Evolutionary conservation across 768 basidiomycete genomes (phyloP), one percentile per base, ranked within the genome.

Genomic region (Naganishia kalamii): DNA sequence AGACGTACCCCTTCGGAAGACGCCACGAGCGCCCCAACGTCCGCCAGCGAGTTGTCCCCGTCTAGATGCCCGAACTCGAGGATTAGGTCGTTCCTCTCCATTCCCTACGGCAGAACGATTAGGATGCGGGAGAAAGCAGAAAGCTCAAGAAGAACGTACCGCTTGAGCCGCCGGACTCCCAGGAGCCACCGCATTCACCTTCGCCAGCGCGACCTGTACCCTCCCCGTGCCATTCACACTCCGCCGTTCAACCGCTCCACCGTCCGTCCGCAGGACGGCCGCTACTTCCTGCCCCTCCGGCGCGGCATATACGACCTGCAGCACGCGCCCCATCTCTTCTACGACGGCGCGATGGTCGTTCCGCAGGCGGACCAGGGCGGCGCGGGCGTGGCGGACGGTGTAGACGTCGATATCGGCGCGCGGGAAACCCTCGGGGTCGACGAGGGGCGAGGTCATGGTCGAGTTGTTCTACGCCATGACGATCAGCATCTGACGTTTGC

Each of bases 381-480:
- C 83, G 60, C 91, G 83, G 35, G 74, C 74, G 52, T 73, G 72
- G n/a, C 76, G 72, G 11, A 77, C 72, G 1, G 74, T 65, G 62
- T 75, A 75, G 69, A 93, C 89, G 65, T 81, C 80, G 67, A 97
- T 83, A 78, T 94, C 81, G 15, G 85, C 85, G 15, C 91, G 83
- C 0, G 93, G 93, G 77, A 90, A 97, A 7, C 94, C 94, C 60
- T 96, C 89, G 0, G 80, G 68, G 74, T 96, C 92, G 50, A 96
- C 84, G 35, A 97, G 84, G 8, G 65, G 65, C 4, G 65, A 61
- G 8, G 57, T 61, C 37, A 52, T 43, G 10, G 65, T 66, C 21
- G 60, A 46, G 33, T 48, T 48, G 37, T 66, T 47, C 65, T 66
- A 11, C 37, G 21, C 12, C 11, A 3, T 12, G 11, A 21, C 21